Base-by-base conservation (phyloP, 768 basidiomycete genomes). In the Piloderma croceum region DNA sequence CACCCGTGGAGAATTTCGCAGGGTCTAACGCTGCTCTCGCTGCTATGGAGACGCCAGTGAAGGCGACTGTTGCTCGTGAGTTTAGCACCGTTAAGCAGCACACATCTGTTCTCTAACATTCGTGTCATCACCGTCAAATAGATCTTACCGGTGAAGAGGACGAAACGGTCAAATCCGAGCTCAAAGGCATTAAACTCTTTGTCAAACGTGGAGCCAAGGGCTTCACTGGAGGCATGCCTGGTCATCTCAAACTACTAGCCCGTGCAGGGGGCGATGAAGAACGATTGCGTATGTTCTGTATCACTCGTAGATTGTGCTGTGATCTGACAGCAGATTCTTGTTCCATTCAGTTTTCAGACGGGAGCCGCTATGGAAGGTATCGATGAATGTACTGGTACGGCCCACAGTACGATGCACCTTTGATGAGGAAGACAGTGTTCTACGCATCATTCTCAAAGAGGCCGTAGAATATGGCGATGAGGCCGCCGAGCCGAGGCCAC, bases 331-430 rank as follows among this genome's bases (percentile, higher is more conserved):
- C 15, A 34, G 20, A 29, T 23, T 17, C 9, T 19, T 18, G 11
- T 21, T 21, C n/a, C n/a, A 34, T 32, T 7, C 47, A 82, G 82
- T 83, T 11, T 83, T 85, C 61, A 75, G 81, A 6, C 76, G 82
- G 5, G 82, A 83, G 46, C 82, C 80, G 0, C 58, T 84, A 21
- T 76, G 77, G 68, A 77, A 83, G 50, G 76, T 83, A 1, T 75
- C 81, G 1, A 77, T 83, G 77, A 83, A 81, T 51, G 63, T 80
- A 31, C 71, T 73, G 18, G 53, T 85, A 37, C 64, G 64, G 32
- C 64, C 77, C 6, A 58, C 74, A 7, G 67, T 83, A 31, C 72
- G 78, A 31, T 81, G 77, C 46, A 67, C 73, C 17, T 81, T 70
- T 53, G 76, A 81, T 43, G 60, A 64, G 15, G 68, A 70, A 25